These are phyloP conservation scores for Aspergillus sp. DNA, from an alignment of 2,329 filamentous ascomycete species.

Conservation along the genomic window DNA sequence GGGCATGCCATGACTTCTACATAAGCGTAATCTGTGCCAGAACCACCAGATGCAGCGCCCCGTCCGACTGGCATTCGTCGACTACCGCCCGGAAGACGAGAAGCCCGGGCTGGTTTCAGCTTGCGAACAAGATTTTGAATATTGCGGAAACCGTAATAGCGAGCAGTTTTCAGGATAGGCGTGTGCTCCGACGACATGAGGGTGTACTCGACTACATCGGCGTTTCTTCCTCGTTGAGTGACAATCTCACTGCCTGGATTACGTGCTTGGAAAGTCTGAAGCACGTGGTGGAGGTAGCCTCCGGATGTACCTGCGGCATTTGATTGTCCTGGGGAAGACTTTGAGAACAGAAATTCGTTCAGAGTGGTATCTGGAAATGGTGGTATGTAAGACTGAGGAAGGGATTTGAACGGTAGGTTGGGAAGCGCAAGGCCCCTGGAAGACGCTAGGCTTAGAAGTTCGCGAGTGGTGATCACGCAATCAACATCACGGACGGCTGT, in stretches of 20 bases:
- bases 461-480: constrained; percentile 95
- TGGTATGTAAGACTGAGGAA: constrained; percentile 49
- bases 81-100: constrained; percentile 76
- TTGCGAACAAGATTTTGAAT: constrained; percentile 97
- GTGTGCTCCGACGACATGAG: constrained; percentile 61
- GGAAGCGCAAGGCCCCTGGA: constrained; percentile 78
- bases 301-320: constrained; percentile 75
- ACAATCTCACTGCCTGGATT: constrained; percentile 72
- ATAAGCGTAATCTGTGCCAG: constrained; percentile 73
- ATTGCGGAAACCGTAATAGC: constrained; percentile 97
- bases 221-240: constrained; percentile 76
- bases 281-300: constrained; percentile 82
- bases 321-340: constrained; percentile 44
- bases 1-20: constrained; percentile 99
- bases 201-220: constrained; percentile 84
- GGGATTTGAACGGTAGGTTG: constrained; percentile 61
- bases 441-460: constrained; percentile 85
- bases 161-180: constrained; percentile 73
- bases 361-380: constrained; percentile 74
- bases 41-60: constrained; percentile 31
- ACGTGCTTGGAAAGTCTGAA: constrained; percentile 70
- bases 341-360: constrained; percentile 72
- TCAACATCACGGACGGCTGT: constrained; percentile 79
- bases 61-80: constrained; percentile 36
- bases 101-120: constrained; percentile 76